These are phyloP conservation scores for Eucalyptus urophylla DNA, from an alignment of 345 rosid species.

Conservation along the genomic window DNA sequence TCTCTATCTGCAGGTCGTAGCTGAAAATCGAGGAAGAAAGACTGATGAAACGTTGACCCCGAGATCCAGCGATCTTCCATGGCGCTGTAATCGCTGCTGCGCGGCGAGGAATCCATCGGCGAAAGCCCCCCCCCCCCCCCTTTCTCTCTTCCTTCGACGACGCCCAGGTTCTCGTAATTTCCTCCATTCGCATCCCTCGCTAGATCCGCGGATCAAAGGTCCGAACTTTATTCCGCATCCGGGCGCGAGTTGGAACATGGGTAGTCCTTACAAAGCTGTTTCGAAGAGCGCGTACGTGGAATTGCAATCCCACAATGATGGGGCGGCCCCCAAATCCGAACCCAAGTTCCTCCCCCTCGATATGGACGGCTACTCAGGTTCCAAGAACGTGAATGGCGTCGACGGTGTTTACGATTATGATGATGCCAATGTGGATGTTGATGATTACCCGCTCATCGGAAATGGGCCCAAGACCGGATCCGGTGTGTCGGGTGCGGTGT, in stretches of 20 bases:
- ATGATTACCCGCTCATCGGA: slow-evolving; percentile 14
- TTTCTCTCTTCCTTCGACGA: neutral
- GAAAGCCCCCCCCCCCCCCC: neutral
- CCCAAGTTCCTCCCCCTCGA: slow-evolving; percentile 24
- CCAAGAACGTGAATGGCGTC: neutral
- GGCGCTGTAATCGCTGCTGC: neutral
- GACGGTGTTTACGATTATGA: slow-evolving; percentile 6
- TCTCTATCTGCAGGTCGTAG: neutral
- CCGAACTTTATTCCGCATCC: neutral
- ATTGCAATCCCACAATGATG: slow-evolving; percentile 28
- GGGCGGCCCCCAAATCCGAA: slow-evolving; percentile 13
- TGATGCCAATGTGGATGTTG: slow-evolving; percentile 24
- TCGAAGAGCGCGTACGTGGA: slow-evolving; percentile 49
- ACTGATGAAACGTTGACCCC: slow-evolving; percentile 3
- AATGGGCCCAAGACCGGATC: slow-evolving; percentile 29
- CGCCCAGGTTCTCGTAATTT: neutral
- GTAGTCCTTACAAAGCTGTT: slow-evolving; percentile 49
- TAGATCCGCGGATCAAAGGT: neutral
- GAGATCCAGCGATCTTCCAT: neutral
- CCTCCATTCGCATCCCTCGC: neutral
- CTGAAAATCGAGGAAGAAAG: neutral
- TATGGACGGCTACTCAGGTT: slow-evolving; percentile 17
- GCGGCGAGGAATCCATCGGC: neutral
- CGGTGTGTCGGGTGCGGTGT: slow-evolving; percentile 74
- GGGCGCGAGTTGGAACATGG: slow-evolving; percentile 18